Conservation (phyloP, 108 stramenopile species). For the Skeletonema costatum region DNA sequence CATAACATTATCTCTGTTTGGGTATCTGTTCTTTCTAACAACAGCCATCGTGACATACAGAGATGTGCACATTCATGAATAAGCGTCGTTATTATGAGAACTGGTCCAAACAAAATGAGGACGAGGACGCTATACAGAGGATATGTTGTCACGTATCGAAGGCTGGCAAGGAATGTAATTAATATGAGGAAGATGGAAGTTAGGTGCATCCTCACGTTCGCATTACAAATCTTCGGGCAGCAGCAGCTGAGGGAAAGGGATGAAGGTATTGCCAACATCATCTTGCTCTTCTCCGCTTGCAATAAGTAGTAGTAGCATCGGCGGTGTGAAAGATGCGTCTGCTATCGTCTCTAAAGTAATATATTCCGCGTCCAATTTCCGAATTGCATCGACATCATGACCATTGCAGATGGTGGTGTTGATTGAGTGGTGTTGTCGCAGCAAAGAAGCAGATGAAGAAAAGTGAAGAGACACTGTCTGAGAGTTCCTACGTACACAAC, state of each 20-base stretch:
- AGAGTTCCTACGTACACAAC: no score
- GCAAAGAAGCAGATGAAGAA: no score
- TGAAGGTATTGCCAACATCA: not conserved
- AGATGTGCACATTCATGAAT: slow-evolving; percentile 6
- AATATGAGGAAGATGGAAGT: not conserved
- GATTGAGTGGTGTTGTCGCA: not conserved
- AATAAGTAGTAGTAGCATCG: no score
- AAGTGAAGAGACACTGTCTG: no score
- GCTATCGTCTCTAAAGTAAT: no score
- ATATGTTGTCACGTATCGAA: not conserved
- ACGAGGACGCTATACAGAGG: not conserved
- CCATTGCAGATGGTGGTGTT: no score
- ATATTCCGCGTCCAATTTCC: no score
- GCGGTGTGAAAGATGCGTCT: no score
- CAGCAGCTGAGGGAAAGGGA: not conserved
- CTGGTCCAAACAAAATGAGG: not conserved
- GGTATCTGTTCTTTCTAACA: not conserved
- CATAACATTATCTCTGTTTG: slow-evolving; percentile 4
- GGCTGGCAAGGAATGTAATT: not conserved
- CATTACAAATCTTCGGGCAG: not conserved
- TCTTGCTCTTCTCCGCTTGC: not conserved
- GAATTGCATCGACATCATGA: no score
- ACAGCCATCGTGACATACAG: slow-evolving; percentile 2
- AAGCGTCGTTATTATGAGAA: slow-evolving; percentile 3
- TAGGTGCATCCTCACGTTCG: not conserved